phyloP scores from a whole-genome alignment of 345 rosid genomes.

The Eutrema heterophyllum region DNA sequence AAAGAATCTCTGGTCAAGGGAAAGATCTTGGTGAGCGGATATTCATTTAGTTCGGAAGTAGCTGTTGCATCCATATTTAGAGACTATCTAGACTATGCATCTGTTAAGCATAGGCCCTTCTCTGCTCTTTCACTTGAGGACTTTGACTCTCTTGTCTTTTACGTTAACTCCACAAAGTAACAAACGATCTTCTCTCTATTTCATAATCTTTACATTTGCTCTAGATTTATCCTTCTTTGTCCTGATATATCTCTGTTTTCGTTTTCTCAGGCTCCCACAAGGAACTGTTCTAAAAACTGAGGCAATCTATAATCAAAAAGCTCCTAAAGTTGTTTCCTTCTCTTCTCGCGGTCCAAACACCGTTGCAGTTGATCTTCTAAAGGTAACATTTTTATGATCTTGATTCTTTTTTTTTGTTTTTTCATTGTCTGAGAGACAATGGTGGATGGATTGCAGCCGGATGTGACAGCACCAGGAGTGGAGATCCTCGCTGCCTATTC shows the following conservation, averaged over 20 bases:
- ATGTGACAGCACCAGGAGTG: constrained; percentile 45
- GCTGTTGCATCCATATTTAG: constrained; percentile 19
- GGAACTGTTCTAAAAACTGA: constrained; percentile 28
- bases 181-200: neutral
- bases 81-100: neutral
- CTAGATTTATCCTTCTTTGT: neutral
- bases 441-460: constrained; percentile 36
- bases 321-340: constrained; percentile 28
- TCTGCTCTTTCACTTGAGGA: neutral
- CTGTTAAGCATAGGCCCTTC: neutral
- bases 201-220: neutral
- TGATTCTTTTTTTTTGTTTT: neutral
- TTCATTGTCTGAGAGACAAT: neutral
- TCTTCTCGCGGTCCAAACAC: constrained; percentile 36
- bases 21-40: constrained; percentile 7
- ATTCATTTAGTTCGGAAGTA: neutral
- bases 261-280: constrained; percentile 9
- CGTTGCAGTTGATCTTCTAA: constrained; percentile 19
- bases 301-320: neutral
- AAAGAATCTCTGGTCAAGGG: neutral
- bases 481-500: constrained; percentile 41
- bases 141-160: constrained; percentile 12
- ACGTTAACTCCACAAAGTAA: constrained; percentile 34
- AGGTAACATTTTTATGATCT: constrained; percentile 1
- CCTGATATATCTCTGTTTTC: neutral